phyloP scores from a whole-genome alignment of 164 flowering plant species.

The Nymphaea thermarum region DNA sequence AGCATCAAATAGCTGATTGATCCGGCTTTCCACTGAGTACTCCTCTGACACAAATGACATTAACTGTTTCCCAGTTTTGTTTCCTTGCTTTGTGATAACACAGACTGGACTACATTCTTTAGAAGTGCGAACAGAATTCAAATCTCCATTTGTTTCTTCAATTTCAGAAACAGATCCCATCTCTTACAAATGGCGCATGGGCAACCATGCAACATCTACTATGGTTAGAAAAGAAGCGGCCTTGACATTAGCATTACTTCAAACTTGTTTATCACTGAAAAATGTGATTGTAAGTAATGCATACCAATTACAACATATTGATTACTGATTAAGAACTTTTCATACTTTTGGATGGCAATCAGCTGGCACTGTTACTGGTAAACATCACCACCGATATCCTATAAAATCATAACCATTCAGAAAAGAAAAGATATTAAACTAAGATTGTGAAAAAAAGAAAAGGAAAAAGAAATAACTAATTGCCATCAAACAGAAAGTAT shows the following conservation, averaged over 20 bases:
- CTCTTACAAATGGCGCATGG: neutral
- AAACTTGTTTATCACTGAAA: neutral
- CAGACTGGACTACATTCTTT: slow-evolving; percentile 13
- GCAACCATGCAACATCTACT: neutral
- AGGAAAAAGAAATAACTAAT: neutral
- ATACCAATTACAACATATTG: neutral
- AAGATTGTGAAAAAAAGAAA: too few relatives aligned
- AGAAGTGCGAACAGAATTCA: slow-evolving; percentile 11
- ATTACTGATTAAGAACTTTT: neutral
- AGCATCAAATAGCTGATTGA: slow-evolving; percentile 52
- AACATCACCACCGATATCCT: neutral
- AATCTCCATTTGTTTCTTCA: slow-evolving; percentile 40
- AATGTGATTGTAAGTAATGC: neutral
- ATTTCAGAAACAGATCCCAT: slow-evolving; percentile 53
- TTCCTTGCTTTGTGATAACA: slow-evolving; percentile 14
- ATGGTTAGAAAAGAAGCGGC: neutral
- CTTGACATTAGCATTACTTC: neutral
- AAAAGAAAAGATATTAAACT: too few relatives aligned
- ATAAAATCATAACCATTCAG: neutral
- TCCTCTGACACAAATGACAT: neutral
- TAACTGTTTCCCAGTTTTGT: neutral
- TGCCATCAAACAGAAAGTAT: too few relatives aligned
- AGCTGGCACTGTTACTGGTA: neutral
- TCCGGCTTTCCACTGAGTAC: slow-evolving; percentile 46
- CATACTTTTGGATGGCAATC: neutral